Conservation (phyloP, 2,329 filamentous ascomycete species). For the Bretziella fagacearum region DNA sequence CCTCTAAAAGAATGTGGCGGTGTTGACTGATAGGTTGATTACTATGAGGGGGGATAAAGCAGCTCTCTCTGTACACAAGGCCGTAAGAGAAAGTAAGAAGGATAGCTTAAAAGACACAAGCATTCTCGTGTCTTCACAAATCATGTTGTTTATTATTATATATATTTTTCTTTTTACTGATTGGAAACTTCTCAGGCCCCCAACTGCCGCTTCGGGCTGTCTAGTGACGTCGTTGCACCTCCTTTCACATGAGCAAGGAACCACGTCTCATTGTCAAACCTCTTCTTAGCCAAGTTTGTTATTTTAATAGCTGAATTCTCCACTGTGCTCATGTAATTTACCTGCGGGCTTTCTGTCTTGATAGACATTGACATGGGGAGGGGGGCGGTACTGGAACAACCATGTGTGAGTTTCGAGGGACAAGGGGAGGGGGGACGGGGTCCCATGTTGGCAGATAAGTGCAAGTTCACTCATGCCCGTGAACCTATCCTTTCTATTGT, state of each 20-base stretch:
- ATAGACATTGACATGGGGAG: not conserved
- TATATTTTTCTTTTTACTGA: not conserved
- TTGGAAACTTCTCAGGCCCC: too few species aligned
- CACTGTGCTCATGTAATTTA: not conserved
- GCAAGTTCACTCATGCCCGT: too few species aligned
- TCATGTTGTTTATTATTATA: not conserved
- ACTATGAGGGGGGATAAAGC: not conserved
- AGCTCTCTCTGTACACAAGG: too few species aligned
- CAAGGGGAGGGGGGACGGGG: too few species aligned
- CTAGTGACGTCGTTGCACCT: not conserved
- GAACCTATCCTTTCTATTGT: not conserved
- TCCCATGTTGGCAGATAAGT: not conserved
- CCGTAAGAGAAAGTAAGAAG: not conserved
- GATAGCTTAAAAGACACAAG: not conserved
- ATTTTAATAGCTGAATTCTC: not conserved
- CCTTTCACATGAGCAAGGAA: not conserved
- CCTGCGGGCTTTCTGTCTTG: not conserved
- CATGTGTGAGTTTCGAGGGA: not conserved
- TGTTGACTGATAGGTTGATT: not conserved
- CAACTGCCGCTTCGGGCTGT: too few species aligned
- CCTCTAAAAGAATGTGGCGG: not conserved
- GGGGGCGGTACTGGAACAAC: not conserved
- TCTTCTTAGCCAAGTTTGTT: too few species aligned
- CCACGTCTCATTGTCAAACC: not conserved
- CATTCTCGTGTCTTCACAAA: too few species aligned